Base-by-base conservation (phyloP, 257 asterid genomes). In the Rubia yunnanensis region DNA sequence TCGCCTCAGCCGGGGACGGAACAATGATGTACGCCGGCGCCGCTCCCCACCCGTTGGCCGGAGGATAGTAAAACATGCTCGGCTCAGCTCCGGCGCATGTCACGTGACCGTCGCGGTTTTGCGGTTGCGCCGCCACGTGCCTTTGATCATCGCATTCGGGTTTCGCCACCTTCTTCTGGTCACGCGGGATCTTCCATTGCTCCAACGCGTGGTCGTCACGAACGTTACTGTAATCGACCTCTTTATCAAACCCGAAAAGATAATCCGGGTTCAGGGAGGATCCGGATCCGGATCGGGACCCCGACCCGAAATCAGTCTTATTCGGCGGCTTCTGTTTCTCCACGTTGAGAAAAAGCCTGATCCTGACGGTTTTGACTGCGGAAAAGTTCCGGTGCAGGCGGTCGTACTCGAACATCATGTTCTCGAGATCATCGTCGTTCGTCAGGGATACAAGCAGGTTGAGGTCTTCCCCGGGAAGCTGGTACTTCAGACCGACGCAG, bases 331-430 rank as follows among this genome's bases (percentile, higher is more conserved):
- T 74, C 62, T 70, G 76, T 34, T 75, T 78, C 24, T 24, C 59
- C 52, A 61, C 41, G n/a, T 70, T 67, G 44, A 91, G 34, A 71
- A 91, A 88, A 15, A 91, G 76, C 58, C 96, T 86, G 31, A 91
- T 73, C 70, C 91, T 75, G 5, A 80, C 70, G 3, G 86, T 81
- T 50, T 79, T 82, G 41, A 69, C 7, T 23, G 88, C 54, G 46
- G 66, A 64, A 17, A 30, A 31, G 31, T 49, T 77, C 76, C 68
- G 73, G 63, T 68, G 83, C 79, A 82, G 71, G 77, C 83, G 86
- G 69, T 88, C 89, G 75, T 86, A 83, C 81, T 91, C 98, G 5
- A 79, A 62, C 89, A 91, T 86, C 98, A 91, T 84, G 76, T 85
- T 85, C 78, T 83, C 94, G 75, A 91, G 88, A 55, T 91, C 98